A percentile compares a stretch with the other conserved stretches of the same genome.
Evolutionary conservation across 2,329 filamentous ascomycete genomes (phyloP).

Genomic region (Rachicladosporium sp.): DNA sequence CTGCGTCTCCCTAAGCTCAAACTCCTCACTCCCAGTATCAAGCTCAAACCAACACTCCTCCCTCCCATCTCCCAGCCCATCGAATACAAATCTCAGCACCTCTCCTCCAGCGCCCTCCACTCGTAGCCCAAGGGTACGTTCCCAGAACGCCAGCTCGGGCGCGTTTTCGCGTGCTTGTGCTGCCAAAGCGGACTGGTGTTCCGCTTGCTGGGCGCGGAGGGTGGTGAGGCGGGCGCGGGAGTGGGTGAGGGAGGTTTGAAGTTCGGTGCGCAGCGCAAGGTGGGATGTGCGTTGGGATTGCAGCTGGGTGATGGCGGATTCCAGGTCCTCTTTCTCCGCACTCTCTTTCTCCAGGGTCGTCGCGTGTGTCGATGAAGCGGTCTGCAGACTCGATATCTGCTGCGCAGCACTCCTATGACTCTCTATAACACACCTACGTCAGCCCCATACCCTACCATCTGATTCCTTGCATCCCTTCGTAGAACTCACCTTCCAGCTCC

Average conservation of each 20-base stretch:
- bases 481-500: slow-evolving; percentile 71
- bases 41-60: slow-evolving; percentile 85
- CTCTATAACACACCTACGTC: too few species aligned
- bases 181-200: slow-evolving; percentile 62
- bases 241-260: slow-evolving; percentile 47
- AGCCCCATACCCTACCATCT: too few species aligned
- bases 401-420: too few species aligned
- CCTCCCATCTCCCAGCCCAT: slow-evolving; percentile 75
- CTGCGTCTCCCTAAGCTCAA: slow-evolving; percentile 67
- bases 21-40: slow-evolving; percentile 67
- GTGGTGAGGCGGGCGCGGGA: slow-evolving; percentile 60
- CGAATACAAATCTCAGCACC: slow-evolving; percentile 80
- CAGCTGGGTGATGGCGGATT: slow-evolving; percentile 45
- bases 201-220: slow-evolving; percentile 57
- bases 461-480: too few species aligned
- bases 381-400: too few species aligned
- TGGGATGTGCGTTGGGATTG: slow-evolving; percentile 44
- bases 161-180: slow-evolving; percentile 78
- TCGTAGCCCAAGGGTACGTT: slow-evolving; percentile 72
- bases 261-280: slow-evolving; percentile 40
- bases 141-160: slow-evolving; percentile 93
- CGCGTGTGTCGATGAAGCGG: slow-evolving; percentile 39
- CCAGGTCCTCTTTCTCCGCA: slow-evolving; percentile 57
- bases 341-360: slow-evolving; percentile 66
- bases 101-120: slow-evolving; percentile 68